Evolutionary conservation across 352 stramenopile genomes (phyloP).

Genomic region (Phytophthora fragariaefolia): DNA sequence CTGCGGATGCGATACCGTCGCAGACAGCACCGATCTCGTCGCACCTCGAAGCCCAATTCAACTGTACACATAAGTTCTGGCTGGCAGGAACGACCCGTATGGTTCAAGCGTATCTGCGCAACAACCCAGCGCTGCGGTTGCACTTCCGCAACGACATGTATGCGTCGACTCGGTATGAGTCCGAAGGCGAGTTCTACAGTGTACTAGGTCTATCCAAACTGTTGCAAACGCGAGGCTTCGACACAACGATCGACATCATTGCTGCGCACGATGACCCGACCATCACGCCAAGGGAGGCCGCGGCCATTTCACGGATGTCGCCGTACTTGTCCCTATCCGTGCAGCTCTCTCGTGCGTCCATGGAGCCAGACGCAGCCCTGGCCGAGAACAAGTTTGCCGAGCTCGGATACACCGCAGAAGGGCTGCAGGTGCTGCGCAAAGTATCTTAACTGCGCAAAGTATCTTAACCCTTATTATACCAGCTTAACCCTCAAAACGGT

Average conservation of each 20-base stretch:
- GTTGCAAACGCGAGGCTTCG: constrained; percentile 40
- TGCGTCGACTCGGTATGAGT: constrained; percentile 56
- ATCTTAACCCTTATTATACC: too few relatives aligned
- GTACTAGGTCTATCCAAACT: constrained; percentile 46
- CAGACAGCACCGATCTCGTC: constrained; percentile 6
- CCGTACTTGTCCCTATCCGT: constrained; percentile 64
- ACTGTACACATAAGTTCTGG: constrained; percentile 73
- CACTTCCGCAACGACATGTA: constrained; percentile 80
- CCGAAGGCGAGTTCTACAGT: constrained; percentile 57
- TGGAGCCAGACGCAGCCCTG: constrained; percentile 48
- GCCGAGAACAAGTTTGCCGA: constrained; percentile 52
- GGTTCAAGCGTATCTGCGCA: constrained; percentile 44
- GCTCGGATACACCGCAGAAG: constrained; percentile 49
- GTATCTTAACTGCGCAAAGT: constrained; percentile 31
- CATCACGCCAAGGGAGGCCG: constrained; percentile 65
- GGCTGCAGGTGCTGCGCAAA: constrained; percentile 68
- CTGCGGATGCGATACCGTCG: constrained; percentile 7
- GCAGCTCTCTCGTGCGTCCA: constrained; percentile 44
- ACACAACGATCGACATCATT: constrained; percentile 60
- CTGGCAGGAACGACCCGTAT: constrained; percentile 38
- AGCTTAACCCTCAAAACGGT: too few relatives aligned
- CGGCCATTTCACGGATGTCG: constrained; percentile 37
- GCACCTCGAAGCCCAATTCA: constrained; percentile 51
- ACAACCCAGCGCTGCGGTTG: constrained; percentile 42
- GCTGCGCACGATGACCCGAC: constrained; percentile 32